These are phyloP conservation scores for Yamadazyma insecticola DNA, from an alignment of 805 yeast species.

Conservation along the genomic window DNA sequence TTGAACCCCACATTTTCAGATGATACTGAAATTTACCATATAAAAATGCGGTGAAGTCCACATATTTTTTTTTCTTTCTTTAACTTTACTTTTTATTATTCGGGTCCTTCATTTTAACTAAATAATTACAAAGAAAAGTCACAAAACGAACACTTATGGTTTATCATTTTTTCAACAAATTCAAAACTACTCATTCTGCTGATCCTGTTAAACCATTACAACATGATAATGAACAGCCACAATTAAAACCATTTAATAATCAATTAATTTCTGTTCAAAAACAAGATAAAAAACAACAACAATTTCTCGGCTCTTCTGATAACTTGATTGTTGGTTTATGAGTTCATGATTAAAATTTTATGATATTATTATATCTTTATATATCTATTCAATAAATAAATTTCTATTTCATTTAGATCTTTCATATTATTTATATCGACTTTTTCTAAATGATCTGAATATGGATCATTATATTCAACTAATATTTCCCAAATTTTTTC, in stretches of 20 bases:
- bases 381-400: constrained; percentile 3
- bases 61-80: too few species aligned
- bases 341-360: neutral
- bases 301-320: constrained; percentile 16
- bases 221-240: neutral
- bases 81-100: too few species aligned
- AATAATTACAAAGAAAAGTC: too few species aligned
- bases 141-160: constrained; percentile 9
- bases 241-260: constrained; percentile 3
- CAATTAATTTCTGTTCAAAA: constrained; percentile 8
- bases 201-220: neutral
- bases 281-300: constrained; percentile 6
- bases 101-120: too few species aligned
- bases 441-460: too few species aligned
- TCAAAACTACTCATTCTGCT: neutral
- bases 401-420: neutral
- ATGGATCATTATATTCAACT: too few species aligned
- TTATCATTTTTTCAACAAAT: constrained; percentile 9
- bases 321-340: constrained; percentile 18
- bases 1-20: too few species aligned
- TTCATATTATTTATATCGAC: neutral
- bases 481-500: constrained; percentile 7
- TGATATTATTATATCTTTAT: neutral
- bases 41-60: too few species aligned
- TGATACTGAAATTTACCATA: too few species aligned